Conservation (phyloP, 768 basidiomycete species). For the Termitomyces sp. region DNA sequence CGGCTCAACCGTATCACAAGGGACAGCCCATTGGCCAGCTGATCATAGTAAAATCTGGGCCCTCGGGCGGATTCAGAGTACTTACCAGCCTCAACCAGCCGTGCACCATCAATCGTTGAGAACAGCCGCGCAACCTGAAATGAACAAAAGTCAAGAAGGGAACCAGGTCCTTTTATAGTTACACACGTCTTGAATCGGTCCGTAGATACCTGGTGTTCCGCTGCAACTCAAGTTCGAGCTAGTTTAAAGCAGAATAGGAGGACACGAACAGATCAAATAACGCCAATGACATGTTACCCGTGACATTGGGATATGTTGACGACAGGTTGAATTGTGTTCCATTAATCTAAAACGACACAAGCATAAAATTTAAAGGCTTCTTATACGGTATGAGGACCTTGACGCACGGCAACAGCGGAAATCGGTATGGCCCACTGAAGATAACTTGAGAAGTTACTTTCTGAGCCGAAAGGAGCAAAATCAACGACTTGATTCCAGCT, state of each 20-base stretch:
- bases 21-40: slow-evolving; percentile 73
- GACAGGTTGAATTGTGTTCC: slow-evolving; percentile 42
- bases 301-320: slow-evolving; percentile 59
- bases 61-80: background rate
- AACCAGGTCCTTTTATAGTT: background rate
- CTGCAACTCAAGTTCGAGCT: slow-evolving; percentile 27
- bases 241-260: background rate
- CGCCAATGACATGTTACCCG: slow-evolving; percentile 53
- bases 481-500: slow-evolving; percentile 73
- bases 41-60: background rate
- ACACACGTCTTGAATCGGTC: slow-evolving; percentile 72
- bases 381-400: background rate
- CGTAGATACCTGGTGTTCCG: slow-evolving; percentile 66
- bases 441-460: slow-evolving; percentile 61
- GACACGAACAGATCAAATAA: slow-evolving; percentile 64
- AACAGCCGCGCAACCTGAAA: slow-evolving; percentile 63
- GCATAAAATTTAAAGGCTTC: background rate
- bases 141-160: slow-evolving; percentile 1
- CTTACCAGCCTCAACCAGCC: slow-evolving; percentile 61
- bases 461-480: slow-evolving; percentile 57
- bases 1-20: slow-evolving; percentile 54
- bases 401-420: slow-evolving; percentile 44
- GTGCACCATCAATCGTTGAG: slow-evolving; percentile 50
- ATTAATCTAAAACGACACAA: slow-evolving; percentile 42
- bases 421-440: slow-evolving; percentile 72